Conservation (phyloP, 257 asterid genomes). For the Solanum neorickii region DNA sequence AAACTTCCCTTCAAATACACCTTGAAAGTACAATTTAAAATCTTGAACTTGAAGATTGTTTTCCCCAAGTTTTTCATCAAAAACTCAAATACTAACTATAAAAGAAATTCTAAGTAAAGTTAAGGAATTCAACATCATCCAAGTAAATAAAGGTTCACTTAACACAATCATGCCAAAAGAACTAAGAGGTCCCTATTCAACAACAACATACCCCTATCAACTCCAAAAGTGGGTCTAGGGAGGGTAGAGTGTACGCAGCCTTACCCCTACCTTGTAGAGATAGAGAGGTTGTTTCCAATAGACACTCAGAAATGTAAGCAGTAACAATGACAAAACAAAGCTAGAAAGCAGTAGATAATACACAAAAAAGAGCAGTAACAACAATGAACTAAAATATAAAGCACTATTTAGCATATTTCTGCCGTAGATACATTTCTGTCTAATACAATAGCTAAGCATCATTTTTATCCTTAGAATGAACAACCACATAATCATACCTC, state of each 20-base stretch:
- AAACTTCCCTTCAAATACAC: not conserved
- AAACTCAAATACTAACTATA: not conserved
- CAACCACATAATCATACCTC: constrained; percentile 25
- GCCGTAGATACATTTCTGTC: not conserved
- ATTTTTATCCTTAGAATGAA: not conserved
- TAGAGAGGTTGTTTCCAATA: too few species aligned
- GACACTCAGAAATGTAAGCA: too few species aligned
- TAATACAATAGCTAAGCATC: not conserved
- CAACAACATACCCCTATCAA: too few species aligned
- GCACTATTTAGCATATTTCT: too few species aligned
- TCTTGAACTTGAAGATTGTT: not conserved
- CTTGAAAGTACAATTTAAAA: not conserved
- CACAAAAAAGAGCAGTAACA: too few species aligned
- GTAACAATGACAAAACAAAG: too few species aligned
- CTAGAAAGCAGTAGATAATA: too few species aligned
- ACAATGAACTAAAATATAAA: not conserved
- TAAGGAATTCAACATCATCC: not conserved
- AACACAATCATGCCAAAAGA: not conserved
- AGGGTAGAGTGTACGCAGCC: too few species aligned
- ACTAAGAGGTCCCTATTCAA: not conserved
- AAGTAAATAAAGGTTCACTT: not conserved
- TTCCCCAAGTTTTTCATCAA: not conserved
- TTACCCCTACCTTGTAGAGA: too few species aligned
- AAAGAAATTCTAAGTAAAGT: not conserved
- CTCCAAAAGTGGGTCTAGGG: too few species aligned